Base-by-base conservation (phyloP, 78 protist genomes). In the Dictyostelium citrinum region DNA sequence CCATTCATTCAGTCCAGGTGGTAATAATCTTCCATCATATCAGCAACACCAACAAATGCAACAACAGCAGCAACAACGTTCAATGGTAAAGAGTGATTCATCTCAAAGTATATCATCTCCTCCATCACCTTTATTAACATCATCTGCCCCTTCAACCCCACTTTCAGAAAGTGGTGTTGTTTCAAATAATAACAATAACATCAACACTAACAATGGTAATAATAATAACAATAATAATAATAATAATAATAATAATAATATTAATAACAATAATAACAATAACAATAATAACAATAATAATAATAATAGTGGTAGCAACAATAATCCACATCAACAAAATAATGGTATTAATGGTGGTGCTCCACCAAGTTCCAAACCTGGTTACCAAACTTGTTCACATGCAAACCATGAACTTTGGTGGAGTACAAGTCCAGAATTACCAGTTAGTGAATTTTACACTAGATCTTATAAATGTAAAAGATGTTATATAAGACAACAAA, bases 401-500 rank as follows among this genome's bases (percentile, higher is more conserved):
- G 75, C 72, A 14, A 80, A 64, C n/a, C 95, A 90, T 43, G 82
- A 81, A 4, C 29, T 55, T 24, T 90, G 95, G 95, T 90, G 95
- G 95, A 72, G 61, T 12, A 82, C 95, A 3, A 68, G 81, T 17
- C 91, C 91, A 3, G 95, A 60, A 11, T 39, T 90, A 20, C 91
- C 95, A 39, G 58, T 46, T 17, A 33, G 90, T 6, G 95, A 90
- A 35, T 90, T 90, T 45, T 90, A 90, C 29, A 76, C 82, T 12
- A 58, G 95, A 39, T 79, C 95, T 17, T 76, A 72, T 17, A 90
- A 90, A 51, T 90, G 95, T 64, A 81, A 82, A 60, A 81, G 79
- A 60, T 90, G 95, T 46, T 90, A 90, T 46, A 82, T 90, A 33
- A 51, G 39, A 45, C 95, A 90, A 61, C 95, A 90, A 75, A 83